A percentile compares a stretch with the other conserved stretches of the same genome.
Evolutionary conservation across 495 filamentous ascomycete species (phyloP).

Genomic region (Trichoderma asperelloides): DNA sequence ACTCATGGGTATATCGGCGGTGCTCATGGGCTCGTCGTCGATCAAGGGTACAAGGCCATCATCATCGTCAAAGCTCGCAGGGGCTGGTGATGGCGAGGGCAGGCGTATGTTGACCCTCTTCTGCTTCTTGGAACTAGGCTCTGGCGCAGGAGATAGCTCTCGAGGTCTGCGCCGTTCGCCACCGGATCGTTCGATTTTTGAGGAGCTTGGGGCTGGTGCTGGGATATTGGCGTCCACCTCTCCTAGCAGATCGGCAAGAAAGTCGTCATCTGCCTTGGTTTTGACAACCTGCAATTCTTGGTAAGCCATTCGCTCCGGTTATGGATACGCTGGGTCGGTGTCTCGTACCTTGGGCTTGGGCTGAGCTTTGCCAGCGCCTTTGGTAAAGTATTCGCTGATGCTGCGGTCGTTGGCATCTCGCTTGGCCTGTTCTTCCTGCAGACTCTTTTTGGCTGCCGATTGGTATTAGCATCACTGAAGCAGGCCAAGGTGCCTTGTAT

Average conservation of each 20-base stretch:
- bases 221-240: slow-evolving; percentile 80
- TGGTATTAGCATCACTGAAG: not conserved
- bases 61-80: slow-evolving; percentile 35
- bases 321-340: slow-evolving; percentile 9
- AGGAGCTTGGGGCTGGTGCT: slow-evolving; percentile 36
- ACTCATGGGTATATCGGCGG: slow-evolving; percentile 58
- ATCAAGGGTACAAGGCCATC: slow-evolving; percentile 41
- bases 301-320: not conserved
- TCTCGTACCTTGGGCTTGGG: slow-evolving; percentile 68
- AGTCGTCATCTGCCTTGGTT: slow-evolving; percentile 80
- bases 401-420: slow-evolving; percentile 80
- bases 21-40: slow-evolving; percentile 44
- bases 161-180: slow-evolving; percentile 69
- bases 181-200: slow-evolving; percentile 52
- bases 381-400: slow-evolving; percentile 89
- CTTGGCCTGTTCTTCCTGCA: slow-evolving; percentile 80
- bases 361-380: slow-evolving; percentile 53
- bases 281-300: slow-evolving; percentile 33
- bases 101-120: slow-evolving; percentile 39
- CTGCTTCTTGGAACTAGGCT: slow-evolving; percentile 38
- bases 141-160: slow-evolving; percentile 63
- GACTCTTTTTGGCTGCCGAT: slow-evolving; percentile 68
- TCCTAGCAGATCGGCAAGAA: slow-evolving; percentile 73
- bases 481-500: not conserved
- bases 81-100: slow-evolving; percentile 35